Conservation (phyloP, 192 early-diverging fungal species). For the Thoreauomyces humboldtii region DNA sequence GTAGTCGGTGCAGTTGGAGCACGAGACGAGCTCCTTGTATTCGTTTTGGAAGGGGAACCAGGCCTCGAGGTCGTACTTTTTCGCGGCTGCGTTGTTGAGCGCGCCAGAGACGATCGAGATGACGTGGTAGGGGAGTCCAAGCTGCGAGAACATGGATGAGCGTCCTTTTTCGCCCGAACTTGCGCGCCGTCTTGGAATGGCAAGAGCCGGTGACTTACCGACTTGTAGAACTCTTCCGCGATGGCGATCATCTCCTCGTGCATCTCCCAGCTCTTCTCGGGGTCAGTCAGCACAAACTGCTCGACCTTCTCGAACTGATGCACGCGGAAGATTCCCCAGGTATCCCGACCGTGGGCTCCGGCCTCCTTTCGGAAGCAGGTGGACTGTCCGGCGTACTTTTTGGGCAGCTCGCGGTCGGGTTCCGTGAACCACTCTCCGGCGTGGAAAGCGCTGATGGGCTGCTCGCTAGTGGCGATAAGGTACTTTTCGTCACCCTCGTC, state of each 20-base stretch:
- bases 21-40: constrained; percentile 98
- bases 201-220: constrained; percentile 31
- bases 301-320: constrained; percentile 99
- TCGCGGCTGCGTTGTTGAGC: constrained; percentile 97
- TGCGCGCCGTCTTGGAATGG: too few relatives aligned
- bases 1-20: constrained; percentile 99
- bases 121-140: constrained; percentile 92
- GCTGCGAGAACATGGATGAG: constrained; percentile 47
- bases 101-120: constrained; percentile 96
- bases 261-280: constrained; percentile 98
- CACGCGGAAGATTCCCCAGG: constrained; percentile 98
- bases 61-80: constrained; percentile 98
- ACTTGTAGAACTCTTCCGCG: constrained; percentile 93
- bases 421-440: constrained; percentile 92
- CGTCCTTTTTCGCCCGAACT: too few relatives aligned
- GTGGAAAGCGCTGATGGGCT: constrained; percentile 97
- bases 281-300: constrained; percentile 94
- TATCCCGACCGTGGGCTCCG: constrained; percentile 94
- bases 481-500: constrained; percentile 71
- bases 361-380: constrained; percentile 99
- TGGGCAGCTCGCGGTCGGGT: constrained; percentile 87
- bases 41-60: constrained; percentile 99
- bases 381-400: constrained; percentile 82
- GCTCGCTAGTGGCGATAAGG: constrained; percentile 97
- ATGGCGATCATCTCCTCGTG: constrained; percentile 91